A percentile compares a stretch with the other conserved stretches of the same genome.
phyloP scores from a whole-genome alignment of 2,329 filamentous ascomycete genomes.

The Beauveria caledonica region DNA sequence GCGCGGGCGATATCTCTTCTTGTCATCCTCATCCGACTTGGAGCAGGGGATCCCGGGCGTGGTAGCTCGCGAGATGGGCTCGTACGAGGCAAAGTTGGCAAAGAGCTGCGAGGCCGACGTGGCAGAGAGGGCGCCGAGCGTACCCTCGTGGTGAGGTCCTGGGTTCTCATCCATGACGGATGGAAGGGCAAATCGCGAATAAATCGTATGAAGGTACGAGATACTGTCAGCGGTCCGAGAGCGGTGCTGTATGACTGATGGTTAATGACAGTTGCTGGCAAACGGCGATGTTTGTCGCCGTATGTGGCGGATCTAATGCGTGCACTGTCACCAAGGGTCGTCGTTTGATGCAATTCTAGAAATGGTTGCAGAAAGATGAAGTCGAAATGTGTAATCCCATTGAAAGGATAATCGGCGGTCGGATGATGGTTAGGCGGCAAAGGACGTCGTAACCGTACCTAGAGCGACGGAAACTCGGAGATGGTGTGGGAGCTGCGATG shows the following conservation, averaged over 20 bases:
- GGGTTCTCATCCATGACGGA: constrained; percentile 31
- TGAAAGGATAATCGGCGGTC: background rate
- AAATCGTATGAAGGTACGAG: background rate
- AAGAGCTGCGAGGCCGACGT: constrained; percentile 24
- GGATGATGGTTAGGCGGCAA: constrained; percentile 5
- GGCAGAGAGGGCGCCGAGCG: constrained; percentile 24
- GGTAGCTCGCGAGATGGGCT: constrained; percentile 76
- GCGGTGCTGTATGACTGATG: background rate
- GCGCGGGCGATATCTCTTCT: constrained; percentile 68
- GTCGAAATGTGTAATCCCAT: background rate
- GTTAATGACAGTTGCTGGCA: background rate
- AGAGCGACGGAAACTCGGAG: background rate
- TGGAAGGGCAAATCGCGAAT: background rate
- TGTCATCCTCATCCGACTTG: constrained; percentile 41
- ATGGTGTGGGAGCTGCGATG: constrained; percentile 7
- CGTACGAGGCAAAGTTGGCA: constrained; percentile 38
- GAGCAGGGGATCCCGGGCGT: constrained; percentile 63
- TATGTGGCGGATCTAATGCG: background rate
- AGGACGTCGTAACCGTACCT: constrained; percentile 6
- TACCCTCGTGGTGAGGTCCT: constrained; percentile 25
- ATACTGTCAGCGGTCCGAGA: background rate
- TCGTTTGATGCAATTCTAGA: background rate
- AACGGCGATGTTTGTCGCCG: background rate
- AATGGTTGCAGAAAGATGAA: background rate
- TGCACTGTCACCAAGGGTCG: background rate